Percentiles rank a stretch among this genome's conserved stretches.
phyloP scores from a whole-genome alignment of 768 basidiomycete genomes.

The Russula sp. region DNA sequence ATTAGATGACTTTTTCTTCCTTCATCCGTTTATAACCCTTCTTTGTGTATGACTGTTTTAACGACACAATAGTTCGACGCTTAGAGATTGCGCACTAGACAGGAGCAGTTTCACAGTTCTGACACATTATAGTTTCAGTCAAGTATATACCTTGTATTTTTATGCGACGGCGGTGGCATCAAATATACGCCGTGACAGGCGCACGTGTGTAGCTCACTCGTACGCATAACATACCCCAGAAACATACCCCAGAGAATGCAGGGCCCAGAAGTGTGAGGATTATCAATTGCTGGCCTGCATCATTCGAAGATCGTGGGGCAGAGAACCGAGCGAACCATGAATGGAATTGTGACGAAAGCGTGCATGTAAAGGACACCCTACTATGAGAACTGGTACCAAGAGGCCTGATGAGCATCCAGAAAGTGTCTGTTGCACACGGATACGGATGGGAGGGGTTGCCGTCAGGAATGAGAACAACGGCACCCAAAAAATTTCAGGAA shows the following conservation, averaged over 20 bases:
- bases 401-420: background rate
- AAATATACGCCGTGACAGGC: background rate
- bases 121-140: background rate
- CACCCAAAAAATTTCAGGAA: conserved; percentile 34
- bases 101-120: background rate
- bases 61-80: background rate
- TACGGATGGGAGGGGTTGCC: too few relatives aligned
- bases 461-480: conserved; percentile 27
- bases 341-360: background rate
- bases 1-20: background rate
- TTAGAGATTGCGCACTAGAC: background rate
- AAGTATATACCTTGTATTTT: background rate
- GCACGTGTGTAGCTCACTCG: too few relatives aligned
- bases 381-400: background rate
- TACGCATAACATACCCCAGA: too few relatives aligned
- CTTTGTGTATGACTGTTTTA: background rate
- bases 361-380: background rate
- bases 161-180: background rate
- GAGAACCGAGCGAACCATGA: background rate
- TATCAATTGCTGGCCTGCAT: too few relatives aligned
- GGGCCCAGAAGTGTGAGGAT: too few relatives aligned
- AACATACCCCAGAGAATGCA: too few relatives aligned
- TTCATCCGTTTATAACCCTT: background rate
- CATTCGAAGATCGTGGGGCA: too few relatives aligned
- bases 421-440: background rate